A percentile compares a stretch with the other conserved stretches of the same genome.
Conservation (phyloP, 805 yeast genomes). For the Tetrapisispora phaffii region DNA sequence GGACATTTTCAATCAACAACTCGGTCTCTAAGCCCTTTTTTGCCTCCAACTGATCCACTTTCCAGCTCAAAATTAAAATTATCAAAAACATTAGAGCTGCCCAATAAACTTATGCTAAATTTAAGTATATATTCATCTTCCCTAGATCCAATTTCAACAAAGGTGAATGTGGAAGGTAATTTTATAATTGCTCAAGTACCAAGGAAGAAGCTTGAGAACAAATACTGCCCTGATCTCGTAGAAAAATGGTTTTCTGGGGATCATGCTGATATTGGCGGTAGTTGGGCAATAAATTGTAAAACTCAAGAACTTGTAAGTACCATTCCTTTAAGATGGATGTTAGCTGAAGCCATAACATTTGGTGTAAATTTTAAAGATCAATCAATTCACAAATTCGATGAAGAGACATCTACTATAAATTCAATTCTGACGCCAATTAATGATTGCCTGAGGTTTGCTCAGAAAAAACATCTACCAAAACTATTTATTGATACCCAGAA, state of each 20-base stretch:
- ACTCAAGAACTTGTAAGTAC: conserved; percentile 33
- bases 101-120: not conserved
- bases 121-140: not conserved
- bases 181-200: not conserved
- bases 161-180: not conserved
- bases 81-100: too few species aligned
- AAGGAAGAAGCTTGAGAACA: not conserved
- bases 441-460: conserved; percentile 35
- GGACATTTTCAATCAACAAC: not conserved
- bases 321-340: conserved; percentile 51
- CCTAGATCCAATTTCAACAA: not conserved
- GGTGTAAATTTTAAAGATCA: conserved; percentile 41
- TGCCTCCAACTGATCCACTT: not conserved
- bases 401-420: conserved; percentile 31
- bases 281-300: conserved; percentile 45
- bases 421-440: conserved; percentile 43
- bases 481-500: not conserved
- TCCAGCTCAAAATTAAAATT: not conserved
- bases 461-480: not conserved
- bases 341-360: conserved; percentile 41
- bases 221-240: conserved; percentile 16
- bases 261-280: conserved; percentile 64
- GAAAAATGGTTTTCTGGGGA: conserved; percentile 65
- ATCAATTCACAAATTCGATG: conserved; percentile 34
- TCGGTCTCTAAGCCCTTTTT: not conserved